Evolutionary conservation across 805 yeast genomes (phyloP), one percentile per base, ranked within the genome.

Genomic region (Suhomyces canberraensis): DNA sequence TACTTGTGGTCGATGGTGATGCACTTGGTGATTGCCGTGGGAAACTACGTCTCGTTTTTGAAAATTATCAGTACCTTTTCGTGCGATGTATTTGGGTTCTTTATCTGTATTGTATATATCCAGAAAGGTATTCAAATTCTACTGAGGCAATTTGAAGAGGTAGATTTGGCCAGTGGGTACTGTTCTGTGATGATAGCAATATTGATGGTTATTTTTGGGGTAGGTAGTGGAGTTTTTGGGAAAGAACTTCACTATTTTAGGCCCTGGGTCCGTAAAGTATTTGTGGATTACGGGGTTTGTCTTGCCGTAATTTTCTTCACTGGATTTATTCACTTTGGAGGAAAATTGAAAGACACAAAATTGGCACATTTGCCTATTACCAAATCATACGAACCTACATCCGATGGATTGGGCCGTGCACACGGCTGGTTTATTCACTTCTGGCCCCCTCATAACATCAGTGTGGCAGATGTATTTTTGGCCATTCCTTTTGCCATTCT

Each of bases 401-500:
- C 32, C 25, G 43, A 20, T 24, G 64, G 56, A 29, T 45, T 32
- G 40, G 51, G 37, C 6, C 51, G 82, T 36, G 65, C 72, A 6
- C 73, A 73, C 38, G 85, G 87, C 29, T 84, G 95, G 95, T 80
- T 85, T 51, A 78, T 84, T 11, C 76, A 81, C 40, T 84, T 84
- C 53, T 84, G 93, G 93, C 72, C 72, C 0, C 48, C 48, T 11
- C 51, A 53, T 8, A 75, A 75, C 33, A 73, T 85, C 2, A 54
- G 81, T 0, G 88, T 82, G 1, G 80, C 81, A 2, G 79, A 89
- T 47, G 80, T 91, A 0, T 93, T 93, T 53, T 59, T 93, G 25
- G 98, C 98, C 0, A 57, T 93, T 6, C 98, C 98, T 0, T 93
- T 91, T 71, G 98, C 95, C 0, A 62, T 93, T 1, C 70, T 93